Conservation (phyloP, 1,139 yeast species). For the Torulaspora pretoriensis region DNA sequence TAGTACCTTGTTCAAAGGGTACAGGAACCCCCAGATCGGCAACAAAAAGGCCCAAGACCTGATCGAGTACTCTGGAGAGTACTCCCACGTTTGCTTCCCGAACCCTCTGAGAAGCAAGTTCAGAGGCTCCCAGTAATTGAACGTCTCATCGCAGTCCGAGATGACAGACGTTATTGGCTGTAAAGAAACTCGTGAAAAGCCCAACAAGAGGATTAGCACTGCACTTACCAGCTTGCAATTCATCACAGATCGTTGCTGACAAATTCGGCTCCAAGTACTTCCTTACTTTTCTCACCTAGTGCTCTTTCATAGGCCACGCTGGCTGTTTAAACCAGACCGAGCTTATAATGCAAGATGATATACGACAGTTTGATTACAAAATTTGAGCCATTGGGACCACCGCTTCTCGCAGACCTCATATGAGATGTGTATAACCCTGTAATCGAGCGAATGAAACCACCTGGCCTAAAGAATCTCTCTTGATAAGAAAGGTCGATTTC, state of each 20-base stretch:
- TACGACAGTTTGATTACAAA: conserved; percentile 1
- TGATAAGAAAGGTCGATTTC: background rate
- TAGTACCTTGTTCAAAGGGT: conserved; percentile 36
- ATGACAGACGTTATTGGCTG: conserved; percentile 41
- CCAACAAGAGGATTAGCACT: conserved; percentile 17
- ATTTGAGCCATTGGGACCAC: background rate
- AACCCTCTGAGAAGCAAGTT: conserved; percentile 72
- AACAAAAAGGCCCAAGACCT: conserved; percentile 75
- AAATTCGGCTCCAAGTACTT: background rate
- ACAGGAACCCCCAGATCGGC: conserved; percentile 46
- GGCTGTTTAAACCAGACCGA: conserved; percentile 2
- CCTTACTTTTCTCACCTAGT: background rate
- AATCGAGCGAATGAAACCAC: background rate
- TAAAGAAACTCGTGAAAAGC: conserved; percentile 24
- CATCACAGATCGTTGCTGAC: conserved; percentile 1
- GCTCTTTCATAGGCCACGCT: conserved; percentile 4
- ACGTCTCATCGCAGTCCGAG: conserved; percentile 83
- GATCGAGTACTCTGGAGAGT: conserved; percentile 85
- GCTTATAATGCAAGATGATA: conserved; percentile 1
- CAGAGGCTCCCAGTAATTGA: conserved; percentile 91
- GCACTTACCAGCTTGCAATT: conserved; percentile 9
- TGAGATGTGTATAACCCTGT: background rate
- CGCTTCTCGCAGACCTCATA: background rate
- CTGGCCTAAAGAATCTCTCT: background rate
- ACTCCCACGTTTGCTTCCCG: conserved; percentile 96